Evolutionary conservation across 495 filamentous ascomycete species (phyloP).

Genomic region (Cercophora newfieldiana): DNA sequence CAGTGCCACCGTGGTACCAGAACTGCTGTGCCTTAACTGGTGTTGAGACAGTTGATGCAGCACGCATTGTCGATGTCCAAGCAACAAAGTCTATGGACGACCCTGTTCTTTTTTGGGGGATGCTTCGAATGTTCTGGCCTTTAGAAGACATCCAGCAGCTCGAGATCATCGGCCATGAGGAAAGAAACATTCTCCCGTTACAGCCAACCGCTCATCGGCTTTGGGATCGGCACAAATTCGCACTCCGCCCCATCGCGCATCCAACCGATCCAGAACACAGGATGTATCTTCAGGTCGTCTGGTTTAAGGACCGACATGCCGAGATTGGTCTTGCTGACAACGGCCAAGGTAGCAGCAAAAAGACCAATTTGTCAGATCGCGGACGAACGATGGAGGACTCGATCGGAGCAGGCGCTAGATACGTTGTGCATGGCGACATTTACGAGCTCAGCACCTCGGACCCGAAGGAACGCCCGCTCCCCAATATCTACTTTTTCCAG

Average conservation of each 20-base stretch:
- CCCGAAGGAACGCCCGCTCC: constrained; percentile 3
- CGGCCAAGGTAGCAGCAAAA: constrained; percentile 5
- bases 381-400: constrained; percentile 13
- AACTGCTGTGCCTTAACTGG: constrained; percentile 6
- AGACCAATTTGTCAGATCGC: constrained; percentile 10
- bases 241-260: neutral
- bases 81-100: neutral
- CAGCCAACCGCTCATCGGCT: neutral
- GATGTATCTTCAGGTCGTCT: constrained; percentile 14
- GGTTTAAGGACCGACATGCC: constrained; percentile 17
- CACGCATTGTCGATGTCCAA: constrained; percentile 6
- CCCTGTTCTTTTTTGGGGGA: neutral
- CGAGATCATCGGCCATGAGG: constrained; percentile 1
- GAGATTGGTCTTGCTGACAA: constrained; percentile 11
- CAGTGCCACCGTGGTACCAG: constrained; percentile 9
- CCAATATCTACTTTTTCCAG: constrained; percentile 1
- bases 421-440: constrained; percentile 1
- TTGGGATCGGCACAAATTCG: neutral
- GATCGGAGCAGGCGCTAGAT: constrained; percentile 3
- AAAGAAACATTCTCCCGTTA: constrained; percentile 9
- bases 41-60: constrained; percentile 1
- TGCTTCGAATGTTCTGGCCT: constrained; percentile 1
- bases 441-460: constrained; percentile 12
- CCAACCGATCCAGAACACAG: constrained; percentile 6
- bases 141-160: constrained; percentile 1